Conservation (phyloP, 768 basidiomycete genomes). For the Lepiota subincarnata region DNA sequence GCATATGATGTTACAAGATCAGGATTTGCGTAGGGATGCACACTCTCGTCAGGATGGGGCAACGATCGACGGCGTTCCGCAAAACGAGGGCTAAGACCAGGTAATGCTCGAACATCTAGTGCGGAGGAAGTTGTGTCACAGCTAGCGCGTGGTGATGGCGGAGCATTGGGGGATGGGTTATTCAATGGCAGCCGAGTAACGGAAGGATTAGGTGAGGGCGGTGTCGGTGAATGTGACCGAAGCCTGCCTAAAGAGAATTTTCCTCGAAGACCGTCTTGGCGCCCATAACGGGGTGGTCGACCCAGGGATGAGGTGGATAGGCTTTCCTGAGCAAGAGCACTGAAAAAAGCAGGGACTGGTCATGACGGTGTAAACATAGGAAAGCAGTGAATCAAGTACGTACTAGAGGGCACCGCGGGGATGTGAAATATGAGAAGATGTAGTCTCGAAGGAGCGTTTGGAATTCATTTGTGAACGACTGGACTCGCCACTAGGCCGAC, state of each 20-base stretch:
- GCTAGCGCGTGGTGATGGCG: slow-evolving; percentile 15
- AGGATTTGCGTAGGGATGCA: slow-evolving; percentile 82
- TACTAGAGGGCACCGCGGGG: slow-evolving; percentile 58
- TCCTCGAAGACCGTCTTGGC: slow-evolving; percentile 33
- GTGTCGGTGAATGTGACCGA: slow-evolving; percentile 28
- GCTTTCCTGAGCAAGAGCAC: slow-evolving; percentile 59
- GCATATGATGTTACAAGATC: slow-evolving; percentile 48
- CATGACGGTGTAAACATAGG: slow-evolving; percentile 6
- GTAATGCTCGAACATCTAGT: slow-evolving; percentile 7
- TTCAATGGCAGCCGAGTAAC: slow-evolving; percentile 24
- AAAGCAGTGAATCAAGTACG: slow-evolving; percentile 25
- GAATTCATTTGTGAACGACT: slow-evolving; percentile 44
- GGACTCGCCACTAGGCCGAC: slow-evolving; percentile 67
- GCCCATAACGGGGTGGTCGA: slow-evolving; percentile 24
- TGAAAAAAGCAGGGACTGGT: slow-evolving; percentile 20
- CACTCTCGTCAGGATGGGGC: slow-evolving; percentile 30
- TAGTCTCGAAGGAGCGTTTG: slow-evolving; percentile 58
- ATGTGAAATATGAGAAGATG: slow-evolving; percentile 45
- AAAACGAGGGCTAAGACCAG: slow-evolving; percentile 11
- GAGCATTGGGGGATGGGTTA: slow-evolving; percentile 20
- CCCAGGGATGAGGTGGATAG: slow-evolving; percentile 53
- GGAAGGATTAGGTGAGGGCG: slow-evolving; percentile 27
- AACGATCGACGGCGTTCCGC: slow-evolving; percentile 15
- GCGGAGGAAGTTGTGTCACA: slow-evolving; percentile 8
- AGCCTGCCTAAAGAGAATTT: slow-evolving; percentile 41